Evolutionary conservation across 257 asterid species (phyloP).

Genomic region (Solanum sejunctum): DNA sequence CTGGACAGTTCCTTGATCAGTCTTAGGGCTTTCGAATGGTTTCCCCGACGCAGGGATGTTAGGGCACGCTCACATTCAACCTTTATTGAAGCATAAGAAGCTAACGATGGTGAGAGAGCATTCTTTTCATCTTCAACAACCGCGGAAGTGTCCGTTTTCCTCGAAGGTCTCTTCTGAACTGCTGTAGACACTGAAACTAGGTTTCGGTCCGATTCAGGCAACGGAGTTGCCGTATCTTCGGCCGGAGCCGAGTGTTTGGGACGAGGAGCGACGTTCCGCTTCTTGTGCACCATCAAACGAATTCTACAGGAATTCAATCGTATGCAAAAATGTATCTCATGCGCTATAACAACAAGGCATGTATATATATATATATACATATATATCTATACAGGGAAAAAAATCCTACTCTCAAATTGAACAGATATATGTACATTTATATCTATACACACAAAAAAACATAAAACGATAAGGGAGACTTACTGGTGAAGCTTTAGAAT

Average conservation of each 20-base stretch:
- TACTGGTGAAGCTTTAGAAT: neutral
- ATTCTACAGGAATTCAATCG: constrained; percentile 7
- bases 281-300: constrained; percentile 31
- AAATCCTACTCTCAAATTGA: neutral
- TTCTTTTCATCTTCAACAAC: neutral
- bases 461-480: neutral
- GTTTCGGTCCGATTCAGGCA: neutral
- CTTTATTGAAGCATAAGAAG: constrained; percentile 26
- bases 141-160: neutral
- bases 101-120: neutral
- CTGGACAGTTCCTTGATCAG: constrained; percentile 61
- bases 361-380: neutral
- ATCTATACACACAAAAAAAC: neutral
- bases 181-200: neutral
- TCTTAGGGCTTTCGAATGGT: constrained; percentile 59
- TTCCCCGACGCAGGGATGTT: constrained; percentile 52
- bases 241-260: constrained; percentile 19
- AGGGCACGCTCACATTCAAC: constrained; percentile 66
- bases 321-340: constrained; percentile 5
- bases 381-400: too few species aligned
- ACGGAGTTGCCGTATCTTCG: neutral
- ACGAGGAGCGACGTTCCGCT: constrained; percentile 33
- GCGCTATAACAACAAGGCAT: neutral
- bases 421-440: neutral
- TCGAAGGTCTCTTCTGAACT: neutral